Base-by-base conservation (phyloP, 495 filamentous ascomycete genomes). In the Aspergillus ellipticus region DNA sequence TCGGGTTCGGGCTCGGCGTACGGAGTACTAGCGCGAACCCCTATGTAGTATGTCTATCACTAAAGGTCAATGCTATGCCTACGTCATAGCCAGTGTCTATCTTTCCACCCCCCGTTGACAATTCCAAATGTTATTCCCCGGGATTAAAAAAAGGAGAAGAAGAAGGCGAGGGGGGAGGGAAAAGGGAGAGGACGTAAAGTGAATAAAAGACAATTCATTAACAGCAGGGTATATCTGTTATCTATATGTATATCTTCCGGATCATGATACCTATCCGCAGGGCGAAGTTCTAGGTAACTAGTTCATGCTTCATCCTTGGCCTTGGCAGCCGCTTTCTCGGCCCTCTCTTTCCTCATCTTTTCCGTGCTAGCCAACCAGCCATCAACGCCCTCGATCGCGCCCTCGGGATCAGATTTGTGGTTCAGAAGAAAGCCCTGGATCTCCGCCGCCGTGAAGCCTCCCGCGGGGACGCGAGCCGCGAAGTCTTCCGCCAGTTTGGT, bases 361-460 rank as follows among this genome's bases (percentile, higher is more conserved):
- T 29, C 22, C 22, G 45, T 48, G 5, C 24, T 26, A 22, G 49
- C 48, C 6, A 88, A 78, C 82, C 87, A 91, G 17, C 71, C 69
- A 28, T 73, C 74, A 0, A 77, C 80, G 15, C 79, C 79, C 6
- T 73, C 70, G 11, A 89, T 79, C 15, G 85, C 85, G 24, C 51
- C 68, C 54, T 85, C 78, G 17, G 88, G 85, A 51, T 78, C 67
- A 29, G 76, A 72, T 74, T 89, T 89, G 60, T 90, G 74, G 65
- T 82, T 84, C 42, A 92, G 72, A 21, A 91, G 74, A 61, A 82
- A 88, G 4, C 88, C 88, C 68, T 93, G 89, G 31, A 93, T 82
- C 73, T 91, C 89, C 10, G 89, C 89, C 0, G 89, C 87, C 16
- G 80, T 83, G 59, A 91, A 88, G 56, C 82, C 81, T 20, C 76